Evolutionary conservation across 768 basidiomycete genomes (phyloP), one percentile per base, ranked within the genome.

Genomic region (Mycena galericulata): DNA sequence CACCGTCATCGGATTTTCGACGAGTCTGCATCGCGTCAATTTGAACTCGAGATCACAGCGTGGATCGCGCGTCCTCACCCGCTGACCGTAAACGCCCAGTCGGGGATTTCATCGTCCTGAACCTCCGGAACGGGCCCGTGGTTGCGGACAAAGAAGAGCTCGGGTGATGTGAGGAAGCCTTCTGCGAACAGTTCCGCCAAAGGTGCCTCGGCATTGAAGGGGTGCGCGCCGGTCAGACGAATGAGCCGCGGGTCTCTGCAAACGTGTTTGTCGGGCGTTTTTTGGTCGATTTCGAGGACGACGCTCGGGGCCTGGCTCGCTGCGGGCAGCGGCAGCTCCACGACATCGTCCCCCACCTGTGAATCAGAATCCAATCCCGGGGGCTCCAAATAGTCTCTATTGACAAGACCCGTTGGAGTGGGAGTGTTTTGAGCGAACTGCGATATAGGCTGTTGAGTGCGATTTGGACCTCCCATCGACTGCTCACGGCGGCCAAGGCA

Each of bases 141-240:
- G 68, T 88, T 90, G 18, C 89, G 84, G n/a, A 90, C 89, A 72
- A 81, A 90, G 77, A 85, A 87, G 11, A 88, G 79, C 65, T 83
- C 79, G 56, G 81, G 81, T 0, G 89, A 85, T 1, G 89, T 90
- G 60, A 90, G 69, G 75, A 90, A 90, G 15, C 89, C 89, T 69
- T 82, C 65, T 4, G 77, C 65, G 68, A 85, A 87, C 5, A 89
- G 77, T 26, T 76, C 77, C n/a, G 77, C 75, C 18, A 90, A 77
- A 22, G 74, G 79, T 1, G 87, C 80, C 73, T 90, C 90, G 32
- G 76, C 70, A 74, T 90, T 91, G 81, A 90, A 89, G 1, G 90
- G 90, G 73, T 90, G 90, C 68, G 86, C 84, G 27, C 87, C 87
- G 6, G 89, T 90, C 57, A 89, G 71, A 3, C 87, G 82, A 26